Base-by-base conservation (phyloP, 1,284 basidiomycete species). In the Ganoderma lingzhi region DNA sequence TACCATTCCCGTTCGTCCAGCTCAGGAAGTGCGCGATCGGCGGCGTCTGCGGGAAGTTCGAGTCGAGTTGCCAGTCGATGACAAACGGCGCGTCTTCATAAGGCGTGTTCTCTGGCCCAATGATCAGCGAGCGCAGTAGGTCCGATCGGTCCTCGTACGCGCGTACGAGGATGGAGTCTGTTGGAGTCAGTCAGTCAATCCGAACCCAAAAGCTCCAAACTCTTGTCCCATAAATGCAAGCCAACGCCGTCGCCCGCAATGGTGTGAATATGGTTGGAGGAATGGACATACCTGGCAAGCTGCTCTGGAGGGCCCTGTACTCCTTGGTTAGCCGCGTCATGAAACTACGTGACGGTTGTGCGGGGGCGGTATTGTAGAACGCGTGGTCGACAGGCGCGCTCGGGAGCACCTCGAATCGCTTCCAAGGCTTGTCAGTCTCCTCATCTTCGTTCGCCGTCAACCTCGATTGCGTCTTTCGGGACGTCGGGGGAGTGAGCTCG, bases 81-180 rank as follows among this genome's bases (percentile, higher is more conserved):
- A 98, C 91, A 80, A 98, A 97, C 0, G 96, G 96, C 28, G 95
- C 95, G 79, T 97, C 92, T 79, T 95, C 90, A 76, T 96, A 97
- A 19, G 96, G 96, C 9, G 96, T 98, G 70, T 96, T 96, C 76
- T 94, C 90, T 68, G 96, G 95, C 14, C 96, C 96, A 73, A 98
- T 92, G 74, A 98, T 98, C 66, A 98, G 84, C 74, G 90, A 94
- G 44, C 96, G 88, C 69, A 98, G 80, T 35, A 98, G 86, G 82
- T 98, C 96, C 48, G 89, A 85, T 30, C 96, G 89, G 78, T 97
- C 93, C 80, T 94, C 93, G 72, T 88, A 94, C 48, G 89, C 89
- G 70, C 91, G 87, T 65, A 93, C 89, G 69, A 93, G 75, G 69
- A 93, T 92, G 19, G 90, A 89, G 71, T 93, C 93, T 90, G 23